Percentiles rank a stretch among this genome's conserved stretches.
These are phyloP conservation scores for Botrytis fabae DNA, from an alignment of 2,329 filamentous ascomycete genomes.

Conservation along the genomic window DNA sequence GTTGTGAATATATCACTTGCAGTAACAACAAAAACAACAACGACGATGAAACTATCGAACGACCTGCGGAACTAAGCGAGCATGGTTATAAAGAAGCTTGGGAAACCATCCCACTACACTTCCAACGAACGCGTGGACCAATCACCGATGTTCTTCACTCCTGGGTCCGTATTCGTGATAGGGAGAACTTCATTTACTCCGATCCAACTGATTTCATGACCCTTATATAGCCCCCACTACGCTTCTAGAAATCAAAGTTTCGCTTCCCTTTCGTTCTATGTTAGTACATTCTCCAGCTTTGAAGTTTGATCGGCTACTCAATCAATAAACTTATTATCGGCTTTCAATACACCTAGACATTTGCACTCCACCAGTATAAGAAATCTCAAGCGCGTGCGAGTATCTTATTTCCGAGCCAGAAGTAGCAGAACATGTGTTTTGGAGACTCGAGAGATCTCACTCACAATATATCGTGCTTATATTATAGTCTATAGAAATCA, in stretches of 20 bases:
- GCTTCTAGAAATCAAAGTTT: too few species aligned
- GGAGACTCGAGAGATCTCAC: not conserved
- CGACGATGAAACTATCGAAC: not conserved
- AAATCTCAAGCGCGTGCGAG: not conserved
- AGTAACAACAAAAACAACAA: not conserved
- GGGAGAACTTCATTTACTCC: not conserved
- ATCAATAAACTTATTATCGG: not conserved
- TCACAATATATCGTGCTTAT: not conserved
- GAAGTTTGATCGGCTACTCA: not conserved
- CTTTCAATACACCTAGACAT: not conserved
- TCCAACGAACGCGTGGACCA: not conserved
- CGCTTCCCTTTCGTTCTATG: too few species aligned
- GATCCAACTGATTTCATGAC: too few species aligned
- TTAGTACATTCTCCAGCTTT: not conserved
- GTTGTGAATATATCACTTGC: not conserved
- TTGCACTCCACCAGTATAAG: not conserved
- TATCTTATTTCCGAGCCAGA: not conserved
- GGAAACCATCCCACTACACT: not conserved
- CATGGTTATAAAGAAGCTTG: fast-evolving
- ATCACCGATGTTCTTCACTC: not conserved
- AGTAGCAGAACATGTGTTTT: too few species aligned
- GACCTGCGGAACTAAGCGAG: not conserved
- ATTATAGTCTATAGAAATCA: not conserved
- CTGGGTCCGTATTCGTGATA: too few species aligned
- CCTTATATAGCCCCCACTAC: too few species aligned